Base-by-base conservation (phyloP, 2,329 filamentous ascomycete genomes). In the Tolypocladium paradoxum region DNA sequence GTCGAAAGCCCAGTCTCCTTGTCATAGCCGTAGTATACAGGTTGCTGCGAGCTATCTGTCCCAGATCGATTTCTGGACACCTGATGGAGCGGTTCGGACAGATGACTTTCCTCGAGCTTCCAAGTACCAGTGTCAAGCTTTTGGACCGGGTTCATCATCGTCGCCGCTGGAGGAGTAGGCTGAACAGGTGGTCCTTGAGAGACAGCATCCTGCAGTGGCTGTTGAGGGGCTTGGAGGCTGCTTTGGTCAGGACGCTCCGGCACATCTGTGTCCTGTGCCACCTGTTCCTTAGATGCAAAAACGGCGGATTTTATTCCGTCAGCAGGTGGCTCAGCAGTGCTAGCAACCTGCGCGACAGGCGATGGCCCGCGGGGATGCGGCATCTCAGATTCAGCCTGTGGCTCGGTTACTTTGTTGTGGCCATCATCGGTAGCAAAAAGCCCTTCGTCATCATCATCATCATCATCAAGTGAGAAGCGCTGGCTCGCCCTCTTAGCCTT, bases 21-120 rank as follows among this genome's bases (percentile, higher is more conserved):
- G 51, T 80, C 76, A 43, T 73, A 74, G 9, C 69, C 73, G 51
- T 68, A 71, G 43, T 63, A 66, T 1, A 62, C 48, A 1, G 61
- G 52, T 48, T 66, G 65, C 45, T 67, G 70, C 3, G 64, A 62
- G 48, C 56, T 56, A 20, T 59, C 60, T 2, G 65, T 66, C 20
- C 63, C 66, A 24, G 68, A 60, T 22, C 69, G 66, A 49, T 68
- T 68, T 50, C 65, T 66, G 11, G 63, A 59, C 3, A 68, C 61
- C 4, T 56, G 53, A 51, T 70, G 66, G 20, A 81, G 68, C 29
- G 79, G 79, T 56, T 78, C 73, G 1, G 73, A 65, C 36, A 82
- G 66, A 54, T 77, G 72, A 11, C 79, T 82, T 64, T 81, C 77
- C 56, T 81, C 72, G 6, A 78, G 64, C 49, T 74, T 77, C 78